These are phyloP conservation scores for Escovopsis sp. DNA, from an alignment of 2,329 filamentous ascomycete species.

Conservation along the genomic window DNA sequence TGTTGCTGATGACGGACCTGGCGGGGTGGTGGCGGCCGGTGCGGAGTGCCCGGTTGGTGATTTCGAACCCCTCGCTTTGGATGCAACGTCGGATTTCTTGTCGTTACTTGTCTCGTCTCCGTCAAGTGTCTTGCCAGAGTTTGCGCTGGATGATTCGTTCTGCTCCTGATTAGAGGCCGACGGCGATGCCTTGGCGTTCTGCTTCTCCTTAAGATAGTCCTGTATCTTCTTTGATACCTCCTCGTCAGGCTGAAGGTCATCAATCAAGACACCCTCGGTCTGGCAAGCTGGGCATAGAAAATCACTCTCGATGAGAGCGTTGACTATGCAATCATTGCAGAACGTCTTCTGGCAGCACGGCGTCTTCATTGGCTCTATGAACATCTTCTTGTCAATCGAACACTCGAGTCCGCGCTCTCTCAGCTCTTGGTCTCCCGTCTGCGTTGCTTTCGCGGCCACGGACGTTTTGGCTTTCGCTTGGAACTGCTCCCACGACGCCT, in stretches of 20 bases:
- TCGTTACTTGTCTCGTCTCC: constrained; percentile 26
- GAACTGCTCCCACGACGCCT: constrained; percentile 91
- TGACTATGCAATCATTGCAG: constrained; percentile 99
- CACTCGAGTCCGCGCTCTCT: constrained; percentile 82
- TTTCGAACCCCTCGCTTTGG: constrained; percentile 20
- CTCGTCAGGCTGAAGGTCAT: constrained; percentile 74
- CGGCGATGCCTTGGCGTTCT: constrained; percentile 28
- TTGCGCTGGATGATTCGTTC: constrained; percentile 7
- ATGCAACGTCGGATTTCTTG: constrained; percentile 14
- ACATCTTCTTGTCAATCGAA: constrained; percentile 92
- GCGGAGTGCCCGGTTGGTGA: constrained; percentile 14
- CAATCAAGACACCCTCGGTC: constrained; percentile 80
- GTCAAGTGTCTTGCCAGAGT: constrained; percentile 9
- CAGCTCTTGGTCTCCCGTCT: constrained; percentile 69
- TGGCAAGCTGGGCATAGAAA: constrained; percentile 88
- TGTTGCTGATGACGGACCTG: constrained; percentile 1
- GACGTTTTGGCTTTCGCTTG: constrained; percentile 87
- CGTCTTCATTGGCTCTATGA: constrained; percentile 97
- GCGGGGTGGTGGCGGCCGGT: too few relatives aligned
- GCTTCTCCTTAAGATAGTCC: constrained; percentile 49
- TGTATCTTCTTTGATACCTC: constrained; percentile 66
- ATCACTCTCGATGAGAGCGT: constrained; percentile 96
- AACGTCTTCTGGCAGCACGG: constrained; percentile 97
- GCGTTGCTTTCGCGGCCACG: constrained; percentile 62
- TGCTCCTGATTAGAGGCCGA: constrained; percentile 15